Evolutionary conservation across 495 filamentous ascomycete species (phyloP), one percentile per base, ranked within the genome.

Genomic region (Immersiella caudata): DNA sequence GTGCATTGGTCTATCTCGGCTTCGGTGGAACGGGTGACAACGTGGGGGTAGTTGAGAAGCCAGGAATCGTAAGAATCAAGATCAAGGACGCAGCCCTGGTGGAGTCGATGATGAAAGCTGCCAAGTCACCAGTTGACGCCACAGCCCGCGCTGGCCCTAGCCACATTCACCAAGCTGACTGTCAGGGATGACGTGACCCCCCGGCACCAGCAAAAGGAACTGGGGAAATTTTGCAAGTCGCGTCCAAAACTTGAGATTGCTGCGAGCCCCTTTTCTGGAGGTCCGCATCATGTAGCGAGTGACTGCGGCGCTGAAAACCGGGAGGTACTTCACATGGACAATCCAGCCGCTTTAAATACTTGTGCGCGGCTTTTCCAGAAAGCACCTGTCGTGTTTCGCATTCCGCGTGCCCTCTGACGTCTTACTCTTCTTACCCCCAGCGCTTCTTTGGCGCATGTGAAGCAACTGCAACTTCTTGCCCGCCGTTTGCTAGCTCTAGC

Each of bases 151-250:
- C 4, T 57, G 29, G 29, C 40, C 40, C 40, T n/a, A 46, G 40
- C 40, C 40, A 46, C 40, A 46, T 46, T 2, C 2, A 46, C 40
- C 2, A 18, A 46, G 40, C 6, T 59, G 26, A 33, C 8, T 59
- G 26, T 21, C 61, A 33, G 61, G 61, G 61, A 63, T 63, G 61
- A 70, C 68, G 68, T 70, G 68, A 70, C 65, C 64, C 36, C 18
- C 49, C 21, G 61, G 18, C 26, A 20, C 55, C 64, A 18, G 26
- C 68, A 29, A 63, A 69, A 22, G 40, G 16, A 26, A 40, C 25
- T 25, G 59, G 50, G 50, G 61, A 63, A 63, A 63, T 63, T 63
- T 63, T 63, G 61, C 49, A 51, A 20, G 20, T 26, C 11, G 55
- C 29, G 27, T 24, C 9, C 29, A 29, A 63, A 52, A 52, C 49